Conservation (phyloP, 805 yeast genomes). For the Citeromyces nyonsensis region DNA sequence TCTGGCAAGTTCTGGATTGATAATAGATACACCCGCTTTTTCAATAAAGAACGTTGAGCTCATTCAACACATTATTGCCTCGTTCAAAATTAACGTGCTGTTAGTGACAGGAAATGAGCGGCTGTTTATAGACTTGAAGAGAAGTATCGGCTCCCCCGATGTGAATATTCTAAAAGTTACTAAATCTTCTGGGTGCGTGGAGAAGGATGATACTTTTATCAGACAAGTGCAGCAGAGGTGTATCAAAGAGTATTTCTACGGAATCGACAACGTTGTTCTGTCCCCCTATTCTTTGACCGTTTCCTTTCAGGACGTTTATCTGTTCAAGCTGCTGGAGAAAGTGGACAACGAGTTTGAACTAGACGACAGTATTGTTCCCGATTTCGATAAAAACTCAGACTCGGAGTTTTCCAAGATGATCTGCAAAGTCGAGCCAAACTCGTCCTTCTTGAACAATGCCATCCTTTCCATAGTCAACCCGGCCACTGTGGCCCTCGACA, state of each 20-base stretch:
- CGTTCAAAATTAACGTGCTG: conserved; percentile 40
- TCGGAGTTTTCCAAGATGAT: conserved; percentile 4
- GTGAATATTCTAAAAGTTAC: conserved; percentile 45
- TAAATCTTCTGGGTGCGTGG: conserved; percentile 64
- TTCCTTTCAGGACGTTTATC: conserved; percentile 40
- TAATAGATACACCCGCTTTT: conserved; percentile 66
- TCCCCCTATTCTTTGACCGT: conserved; percentile 81
- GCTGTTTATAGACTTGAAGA: conserved; percentile 44
- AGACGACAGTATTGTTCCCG: conserved; percentile 2
- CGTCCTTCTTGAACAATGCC: conserved; percentile 55
- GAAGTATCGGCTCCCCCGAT: conserved; percentile 20
- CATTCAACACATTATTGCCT: conserved; percentile 40
- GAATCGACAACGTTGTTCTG: conserved; percentile 44
- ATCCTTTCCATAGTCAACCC: conserved; percentile 53
- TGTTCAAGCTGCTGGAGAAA: conserved; percentile 40
- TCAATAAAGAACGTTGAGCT: conserved; percentile 30
- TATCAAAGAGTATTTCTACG: conserved; percentile 84
- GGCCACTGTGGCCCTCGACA: conserved; percentile 7
- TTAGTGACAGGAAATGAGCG: conserved; percentile 71
- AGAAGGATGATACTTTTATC: conserved; percentile 50
- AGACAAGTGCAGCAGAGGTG: conserved; percentile 62
- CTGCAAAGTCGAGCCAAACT: conserved; percentile 23
- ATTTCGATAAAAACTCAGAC: conserved; percentile 4
- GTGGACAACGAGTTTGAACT: conserved; percentile 2
- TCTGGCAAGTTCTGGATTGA: conserved; percentile 33